Percentiles rank a stretch among this genome's conserved stretches.
phyloP scores from a whole-genome alignment of 306 rosid genomes.

The Prunus fruticosa region DNA sequence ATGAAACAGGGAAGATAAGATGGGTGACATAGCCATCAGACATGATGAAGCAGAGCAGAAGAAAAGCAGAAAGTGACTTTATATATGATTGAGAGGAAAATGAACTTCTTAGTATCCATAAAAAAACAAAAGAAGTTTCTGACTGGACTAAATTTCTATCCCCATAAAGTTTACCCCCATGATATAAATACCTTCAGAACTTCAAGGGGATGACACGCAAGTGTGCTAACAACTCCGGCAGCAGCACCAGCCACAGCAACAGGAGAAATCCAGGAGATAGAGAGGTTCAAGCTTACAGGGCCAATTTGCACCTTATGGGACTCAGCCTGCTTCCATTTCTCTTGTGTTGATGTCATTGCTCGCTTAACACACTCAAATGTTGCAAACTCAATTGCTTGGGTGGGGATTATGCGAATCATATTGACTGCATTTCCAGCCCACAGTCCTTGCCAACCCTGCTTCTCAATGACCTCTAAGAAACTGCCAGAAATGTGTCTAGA shows the following conservation, averaged over 20 bases:
- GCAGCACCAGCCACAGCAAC: constrained; percentile 95
- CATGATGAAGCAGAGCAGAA: neutral
- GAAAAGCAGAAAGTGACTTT: neutral
- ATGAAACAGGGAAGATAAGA: constrained; percentile 2
- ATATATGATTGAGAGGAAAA: neutral
- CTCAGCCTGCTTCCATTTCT: constrained; percentile 52
- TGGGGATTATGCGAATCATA: constrained; percentile 89
- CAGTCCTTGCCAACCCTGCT: constrained; percentile 97
- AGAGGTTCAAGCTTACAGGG: constrained; percentile 46
- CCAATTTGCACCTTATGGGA: constrained; percentile 70
- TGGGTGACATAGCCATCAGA: neutral
- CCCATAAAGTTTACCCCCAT: neutral
- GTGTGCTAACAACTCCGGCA: constrained; percentile 83
- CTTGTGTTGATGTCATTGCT: constrained; percentile 64
- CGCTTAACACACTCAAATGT: constrained; percentile 86
- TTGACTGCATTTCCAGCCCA: constrained; percentile 97
- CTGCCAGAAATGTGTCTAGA: constrained; percentile 74
- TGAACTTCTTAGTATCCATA: neutral
- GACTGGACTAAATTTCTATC: neutral
- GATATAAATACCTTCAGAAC: constrained; percentile 74
- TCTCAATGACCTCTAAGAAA: constrained; percentile 78
- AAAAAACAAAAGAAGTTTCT: neutral
- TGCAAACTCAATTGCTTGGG: constrained; percentile 88
- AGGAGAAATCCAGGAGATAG: constrained; percentile 88
- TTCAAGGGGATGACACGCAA: constrained; percentile 91